Percentiles rank a stretch among this genome's conserved stretches.
phyloP scores from a whole-genome alignment of 208 protist species.

The Wallacemonas sp. region DNA sequence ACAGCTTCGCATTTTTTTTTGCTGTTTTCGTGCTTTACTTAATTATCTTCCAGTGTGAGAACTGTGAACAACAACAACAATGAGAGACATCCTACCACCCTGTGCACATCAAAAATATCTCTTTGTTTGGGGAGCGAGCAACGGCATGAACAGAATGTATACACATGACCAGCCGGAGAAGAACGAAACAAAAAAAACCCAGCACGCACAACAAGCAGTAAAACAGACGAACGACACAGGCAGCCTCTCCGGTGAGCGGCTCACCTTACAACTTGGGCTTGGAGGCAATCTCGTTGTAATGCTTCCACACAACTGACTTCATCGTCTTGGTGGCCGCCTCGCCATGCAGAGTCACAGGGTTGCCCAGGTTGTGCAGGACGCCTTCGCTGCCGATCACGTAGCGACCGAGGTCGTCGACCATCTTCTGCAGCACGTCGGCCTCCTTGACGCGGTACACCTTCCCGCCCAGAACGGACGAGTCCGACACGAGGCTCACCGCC shows the following conservation, averaged over 20 bases:
- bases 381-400: neutral
- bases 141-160: neutral
- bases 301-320: conserved; percentile 3
- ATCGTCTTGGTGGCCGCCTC: conserved; percentile 1
- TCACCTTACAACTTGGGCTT: conserved; percentile 4
- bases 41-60: too few species aligned
- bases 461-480: neutral
- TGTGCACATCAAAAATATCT: too few species aligned
- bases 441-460: conserved; percentile 1
- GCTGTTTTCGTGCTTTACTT: too few species aligned
- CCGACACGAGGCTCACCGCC: neutral
- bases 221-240: conserved; percentile 7
- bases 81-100: neutral
- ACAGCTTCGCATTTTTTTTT: too few species aligned
- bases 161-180: conserved; percentile 19
- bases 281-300: conserved; percentile 10
- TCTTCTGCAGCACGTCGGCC: neutral
- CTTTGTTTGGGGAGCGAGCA: too few species aligned
- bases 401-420: neutral
- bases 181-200: conserved; percentile 7
- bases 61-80: too few species aligned
- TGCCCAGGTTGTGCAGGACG: neutral
- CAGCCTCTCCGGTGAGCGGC: neutral
- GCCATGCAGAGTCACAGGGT: neutral
- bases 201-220: neutral